phyloP scores from a whole-genome alignment of 352 stramenopile genomes.

The Phytophthora sansomeana region DNA sequence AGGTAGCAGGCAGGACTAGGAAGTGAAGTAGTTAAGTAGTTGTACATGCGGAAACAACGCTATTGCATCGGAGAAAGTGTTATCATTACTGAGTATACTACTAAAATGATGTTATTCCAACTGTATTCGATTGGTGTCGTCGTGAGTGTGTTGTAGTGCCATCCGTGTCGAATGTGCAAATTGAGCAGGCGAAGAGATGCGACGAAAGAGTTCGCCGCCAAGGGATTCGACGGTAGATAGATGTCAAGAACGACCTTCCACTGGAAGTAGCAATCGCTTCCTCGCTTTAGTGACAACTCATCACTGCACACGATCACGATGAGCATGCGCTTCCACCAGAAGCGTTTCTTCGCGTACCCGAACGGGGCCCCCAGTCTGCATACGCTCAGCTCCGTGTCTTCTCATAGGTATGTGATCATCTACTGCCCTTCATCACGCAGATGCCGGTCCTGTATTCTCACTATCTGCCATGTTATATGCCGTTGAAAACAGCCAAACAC shows the following conservation, averaged over 20 bases:
- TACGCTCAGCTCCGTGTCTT: constrained; percentile 48
- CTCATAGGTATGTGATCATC: constrained; percentile 36
- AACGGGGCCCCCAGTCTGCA: constrained; percentile 65
- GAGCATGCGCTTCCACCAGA: constrained; percentile 56
- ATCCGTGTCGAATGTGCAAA: background rate
- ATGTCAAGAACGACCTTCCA: too few relatives aligned
- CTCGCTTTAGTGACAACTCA: constrained; percentile 16
- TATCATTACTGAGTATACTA: constrained; percentile 26
- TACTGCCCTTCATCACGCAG: background rate
- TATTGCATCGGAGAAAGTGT: constrained; percentile 19
- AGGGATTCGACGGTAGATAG: too few relatives aligned
- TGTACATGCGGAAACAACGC: constrained; percentile 30
- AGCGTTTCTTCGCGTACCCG: constrained; percentile 73
- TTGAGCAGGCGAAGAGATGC: too few relatives aligned
- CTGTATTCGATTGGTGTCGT: constrained; percentile 5
- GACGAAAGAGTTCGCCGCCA: too few relatives aligned
- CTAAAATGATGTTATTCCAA: constrained; percentile 27
- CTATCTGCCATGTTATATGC: background rate
- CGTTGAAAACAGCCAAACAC: constrained; percentile 51
- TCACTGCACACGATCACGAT: background rate
- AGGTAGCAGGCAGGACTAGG: constrained; percentile 21
- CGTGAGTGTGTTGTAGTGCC: too few relatives aligned
- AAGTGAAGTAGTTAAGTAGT: constrained; percentile 34
- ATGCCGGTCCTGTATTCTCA: background rate
- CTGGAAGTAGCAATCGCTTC: too few relatives aligned